Percentiles rank a stretch among this genome's conserved stretches.
These are phyloP conservation scores for Suillus discolor DNA, from an alignment of 768 basidiomycete species.

Conservation along the genomic window DNA sequence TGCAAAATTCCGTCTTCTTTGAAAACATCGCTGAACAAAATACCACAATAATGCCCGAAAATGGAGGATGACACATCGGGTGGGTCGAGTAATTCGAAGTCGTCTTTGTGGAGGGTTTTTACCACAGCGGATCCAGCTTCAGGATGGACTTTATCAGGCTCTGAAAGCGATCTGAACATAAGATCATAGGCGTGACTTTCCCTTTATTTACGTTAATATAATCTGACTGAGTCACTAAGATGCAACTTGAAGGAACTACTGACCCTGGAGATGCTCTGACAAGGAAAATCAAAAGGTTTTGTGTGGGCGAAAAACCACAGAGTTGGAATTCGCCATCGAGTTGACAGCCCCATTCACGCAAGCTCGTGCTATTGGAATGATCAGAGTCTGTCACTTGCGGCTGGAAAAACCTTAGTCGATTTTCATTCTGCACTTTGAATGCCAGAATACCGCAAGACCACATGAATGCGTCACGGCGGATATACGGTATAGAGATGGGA, in stretches of 20 bases:
- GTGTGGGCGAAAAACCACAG: neutral
- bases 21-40: neutral
- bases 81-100: neutral
- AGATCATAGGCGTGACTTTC: neutral
- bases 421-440: too few relatives aligned
- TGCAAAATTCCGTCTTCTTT: neutral
- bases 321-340: neutral
- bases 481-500: neutral
- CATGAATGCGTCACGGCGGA: neutral
- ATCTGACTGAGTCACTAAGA: neutral
- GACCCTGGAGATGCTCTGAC: neutral
- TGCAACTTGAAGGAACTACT: neutral
- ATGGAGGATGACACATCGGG: neutral
- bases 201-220: neutral
- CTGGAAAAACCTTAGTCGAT: neutral
- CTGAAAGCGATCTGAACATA: neutral
- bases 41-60: neutral
- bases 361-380: neutral
- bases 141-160: slow-evolving; percentile 8
- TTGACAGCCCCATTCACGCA: neutral
- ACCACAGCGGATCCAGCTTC: slow-evolving; percentile 14
- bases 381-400: neutral
- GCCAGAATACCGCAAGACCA: neutral
- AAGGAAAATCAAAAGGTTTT: neutral
- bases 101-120: neutral